Evolutionary conservation across 441 rosid species (phyloP).

Genomic region (Theobroma grandiflorum): DNA sequence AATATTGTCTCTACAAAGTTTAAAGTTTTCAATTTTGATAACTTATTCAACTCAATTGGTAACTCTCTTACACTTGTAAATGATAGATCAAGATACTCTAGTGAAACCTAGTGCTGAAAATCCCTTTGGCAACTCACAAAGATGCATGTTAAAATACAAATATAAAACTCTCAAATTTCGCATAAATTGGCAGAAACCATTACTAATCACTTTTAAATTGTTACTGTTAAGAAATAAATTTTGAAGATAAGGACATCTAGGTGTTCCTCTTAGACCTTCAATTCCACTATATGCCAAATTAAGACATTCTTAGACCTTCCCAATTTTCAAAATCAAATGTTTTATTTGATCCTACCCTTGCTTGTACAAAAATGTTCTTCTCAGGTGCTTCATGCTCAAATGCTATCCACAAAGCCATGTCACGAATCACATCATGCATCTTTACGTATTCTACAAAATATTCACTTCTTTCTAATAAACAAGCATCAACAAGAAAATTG

Average conservation of each 20-base stretch:
- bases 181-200: neutral
- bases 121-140: constrained; percentile 13
- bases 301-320: too few relatives aligned
- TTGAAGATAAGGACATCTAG: neutral
- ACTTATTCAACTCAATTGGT: neutral
- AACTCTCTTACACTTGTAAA: neutral
- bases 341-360: too few relatives aligned
- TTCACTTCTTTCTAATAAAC: constrained; percentile 34
- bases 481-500: constrained; percentile 29
- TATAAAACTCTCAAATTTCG: neutral
- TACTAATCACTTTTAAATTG: constrained; percentile 4
- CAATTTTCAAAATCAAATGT: too few relatives aligned
- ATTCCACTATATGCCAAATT: neutral
- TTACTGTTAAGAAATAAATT: neutral
- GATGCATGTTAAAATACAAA: neutral
- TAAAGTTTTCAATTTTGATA: constrained; percentile 39
- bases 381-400: too few relatives aligned
- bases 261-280: neutral
- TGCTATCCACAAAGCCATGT: constrained; percentile 36
- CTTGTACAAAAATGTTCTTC: too few relatives aligned
- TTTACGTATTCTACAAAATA: constrained; percentile 3
- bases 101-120: neutral
- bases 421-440: constrained; percentile 43
- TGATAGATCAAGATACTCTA: constrained; percentile 30
- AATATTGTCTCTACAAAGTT: constrained; percentile 19